Percentiles rank a stretch among this genome's conserved stretches.
These are phyloP conservation scores for Auricularia sp. DNA, from an alignment of 768 basidiomycete genomes.

Conservation along the genomic window DNA sequence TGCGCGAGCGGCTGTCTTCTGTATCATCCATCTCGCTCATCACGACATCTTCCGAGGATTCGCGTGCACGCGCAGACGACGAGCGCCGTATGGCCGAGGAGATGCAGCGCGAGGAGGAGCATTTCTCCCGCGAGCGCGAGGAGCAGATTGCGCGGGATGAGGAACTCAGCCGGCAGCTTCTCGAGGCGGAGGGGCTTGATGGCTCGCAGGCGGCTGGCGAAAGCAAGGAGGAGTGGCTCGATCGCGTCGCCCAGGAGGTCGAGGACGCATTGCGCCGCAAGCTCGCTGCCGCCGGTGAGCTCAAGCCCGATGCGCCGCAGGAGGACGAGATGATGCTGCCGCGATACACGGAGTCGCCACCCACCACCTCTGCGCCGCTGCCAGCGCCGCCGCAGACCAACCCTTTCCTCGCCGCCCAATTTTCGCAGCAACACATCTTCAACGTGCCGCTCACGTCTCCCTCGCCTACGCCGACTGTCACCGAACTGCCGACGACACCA, in stretches of 20 bases:
- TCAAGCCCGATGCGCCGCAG: background rate
- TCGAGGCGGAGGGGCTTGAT: conserved; percentile 28
- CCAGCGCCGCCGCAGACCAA: background rate
- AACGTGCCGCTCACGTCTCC: background rate
- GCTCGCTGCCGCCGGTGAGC: background rate
- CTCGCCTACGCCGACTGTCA: background rate
- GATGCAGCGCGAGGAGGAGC: conserved; percentile 4
- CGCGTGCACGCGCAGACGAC: background rate
- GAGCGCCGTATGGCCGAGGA: background rate
- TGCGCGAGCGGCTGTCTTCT: background rate
- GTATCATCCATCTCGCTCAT: background rate
- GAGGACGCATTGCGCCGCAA: background rate
- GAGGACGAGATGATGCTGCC: background rate
- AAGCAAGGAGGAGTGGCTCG: background rate
- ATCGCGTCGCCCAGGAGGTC: background rate
- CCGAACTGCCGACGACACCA: background rate
- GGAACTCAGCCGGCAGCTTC: conserved; percentile 31
- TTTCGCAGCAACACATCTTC: background rate
- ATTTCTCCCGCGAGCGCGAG: background rate
- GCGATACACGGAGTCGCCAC: background rate
- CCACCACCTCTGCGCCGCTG: background rate
- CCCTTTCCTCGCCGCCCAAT: background rate
- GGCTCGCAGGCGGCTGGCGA: background rate
- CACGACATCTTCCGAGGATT: background rate
- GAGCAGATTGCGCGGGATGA: conserved; percentile 30